Evolutionary conservation across 2,329 filamentous ascomycete genomes (phyloP).

Genomic region (Penicillium glabrum): DNA sequence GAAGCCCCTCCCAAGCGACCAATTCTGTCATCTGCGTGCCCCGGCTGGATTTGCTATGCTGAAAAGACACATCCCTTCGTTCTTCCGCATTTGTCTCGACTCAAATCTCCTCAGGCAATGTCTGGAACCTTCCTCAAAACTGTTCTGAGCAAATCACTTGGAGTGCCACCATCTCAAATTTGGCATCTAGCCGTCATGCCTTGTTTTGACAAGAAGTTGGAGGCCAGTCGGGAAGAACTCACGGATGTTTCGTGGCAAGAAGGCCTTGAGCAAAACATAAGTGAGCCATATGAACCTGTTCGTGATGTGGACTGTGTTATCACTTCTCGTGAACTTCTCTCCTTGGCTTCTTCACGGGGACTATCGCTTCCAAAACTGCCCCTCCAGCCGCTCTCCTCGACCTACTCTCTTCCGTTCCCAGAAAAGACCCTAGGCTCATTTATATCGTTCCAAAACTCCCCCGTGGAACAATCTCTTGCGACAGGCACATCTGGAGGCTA

Average conservation of each 20-base stretch:
- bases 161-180: slow-evolving; percentile 73
- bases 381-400: slow-evolving; percentile 52
- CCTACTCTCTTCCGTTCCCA: slow-evolving; percentile 63
- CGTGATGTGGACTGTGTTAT: slow-evolving; percentile 98
- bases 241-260: slow-evolving; percentile 72
- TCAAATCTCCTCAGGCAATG: slow-evolving; percentile 93
- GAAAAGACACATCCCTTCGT: slow-evolving; percentile 97
- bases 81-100: slow-evolving; percentile 80
- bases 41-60: slow-evolving; percentile 98
- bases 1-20: slow-evolving; percentile 39
- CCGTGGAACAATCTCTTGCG: slow-evolving; percentile 44
- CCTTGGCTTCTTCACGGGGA: slow-evolving; percentile 77
- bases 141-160: slow-evolving; percentile 69
- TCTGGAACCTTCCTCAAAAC: slow-evolving; percentile 90
- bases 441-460: slow-evolving; percentile 62
- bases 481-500: slow-evolving; percentile 87
- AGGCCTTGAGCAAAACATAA: slow-evolving; percentile 22
- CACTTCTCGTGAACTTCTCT: slow-evolving; percentile 89
- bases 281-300: slow-evolving; percentile 50
- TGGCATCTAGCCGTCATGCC: slow-evolving; percentile 98
- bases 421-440: slow-evolving; percentile 70
- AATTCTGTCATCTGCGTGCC: slow-evolving; percentile 80
- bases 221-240: slow-evolving; percentile 89
- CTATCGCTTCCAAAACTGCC: slow-evolving; percentile 74
- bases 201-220: slow-evolving; percentile 98